These are phyloP conservation scores for Trichoderma koningiopsis DNA, from an alignment of 2,329 filamentous ascomycete species.

Conservation along the genomic window DNA sequence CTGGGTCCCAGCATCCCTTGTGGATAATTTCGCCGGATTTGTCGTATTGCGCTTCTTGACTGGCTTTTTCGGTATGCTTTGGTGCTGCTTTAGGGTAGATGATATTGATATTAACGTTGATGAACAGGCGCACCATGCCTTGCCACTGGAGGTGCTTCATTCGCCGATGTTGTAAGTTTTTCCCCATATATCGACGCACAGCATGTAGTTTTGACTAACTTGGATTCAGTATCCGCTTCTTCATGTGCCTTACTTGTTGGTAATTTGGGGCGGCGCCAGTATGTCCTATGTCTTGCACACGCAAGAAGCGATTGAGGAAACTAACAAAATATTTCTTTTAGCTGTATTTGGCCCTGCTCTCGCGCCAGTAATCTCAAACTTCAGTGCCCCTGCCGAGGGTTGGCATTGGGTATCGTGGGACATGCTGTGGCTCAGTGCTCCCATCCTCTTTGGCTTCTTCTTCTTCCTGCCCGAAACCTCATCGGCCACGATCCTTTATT, in stretches of 20 bases:
- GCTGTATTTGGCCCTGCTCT: background rate
- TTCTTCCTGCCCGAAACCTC: background rate
- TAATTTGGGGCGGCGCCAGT: background rate
- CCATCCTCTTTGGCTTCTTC: background rate
- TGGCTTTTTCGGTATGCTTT: background rate
- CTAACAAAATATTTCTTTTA: background rate
- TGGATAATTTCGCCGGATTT: background rate
- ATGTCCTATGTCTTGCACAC: background rate
- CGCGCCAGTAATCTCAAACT: background rate
- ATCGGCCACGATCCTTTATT: background rate
- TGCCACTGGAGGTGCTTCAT: background rate
- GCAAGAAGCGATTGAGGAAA: background rate
- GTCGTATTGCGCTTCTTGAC: background rate
- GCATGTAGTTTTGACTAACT: background rate
- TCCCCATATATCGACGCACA: background rate
- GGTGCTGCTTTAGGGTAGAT: background rate
- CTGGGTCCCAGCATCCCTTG: background rate
- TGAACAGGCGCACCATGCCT: background rate
- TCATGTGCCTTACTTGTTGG: background rate
- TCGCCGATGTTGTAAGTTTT: background rate
- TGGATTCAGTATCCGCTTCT: background rate
- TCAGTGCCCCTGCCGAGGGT: background rate
- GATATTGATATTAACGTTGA: background rate
- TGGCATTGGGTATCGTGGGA: background rate
- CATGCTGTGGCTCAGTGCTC: background rate